A percentile compares a stretch with the other conserved stretches of the same genome.
These are phyloP conservation scores for Salix arbutifolia DNA, from an alignment of 345 rosid genomes.

Conservation along the genomic window DNA sequence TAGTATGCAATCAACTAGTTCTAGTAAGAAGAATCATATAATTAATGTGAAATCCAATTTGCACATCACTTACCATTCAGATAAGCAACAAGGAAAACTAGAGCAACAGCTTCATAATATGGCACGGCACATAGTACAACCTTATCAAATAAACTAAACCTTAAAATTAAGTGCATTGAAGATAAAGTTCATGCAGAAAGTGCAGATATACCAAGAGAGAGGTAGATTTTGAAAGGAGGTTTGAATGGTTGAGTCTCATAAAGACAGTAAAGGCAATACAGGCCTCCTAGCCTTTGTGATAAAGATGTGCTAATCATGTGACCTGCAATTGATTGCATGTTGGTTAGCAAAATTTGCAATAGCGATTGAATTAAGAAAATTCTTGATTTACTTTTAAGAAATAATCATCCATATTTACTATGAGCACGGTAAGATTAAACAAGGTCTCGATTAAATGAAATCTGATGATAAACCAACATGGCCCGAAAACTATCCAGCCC, in stretches of 20 bases:
- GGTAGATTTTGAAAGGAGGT: slow-evolving; percentile 65
- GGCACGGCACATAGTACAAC: background rate
- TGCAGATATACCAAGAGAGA: slow-evolving; percentile 58
- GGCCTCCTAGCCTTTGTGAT: slow-evolving; percentile 65
- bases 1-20: background rate
- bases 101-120: background rate
- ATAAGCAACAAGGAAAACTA: background rate
- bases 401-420: background rate
- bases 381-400: background rate
- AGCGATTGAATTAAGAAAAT: background rate
- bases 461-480: background rate
- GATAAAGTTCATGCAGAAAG: background rate
- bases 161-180: background rate
- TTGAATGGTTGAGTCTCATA: slow-evolving; percentile 80
- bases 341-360: background rate
- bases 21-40: background rate
- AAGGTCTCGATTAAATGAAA: background rate
- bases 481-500: background rate
- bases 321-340: slow-evolving; percentile 44
- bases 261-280: slow-evolving; percentile 88
- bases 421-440: background rate
- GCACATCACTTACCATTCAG: background rate
- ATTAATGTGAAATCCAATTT: background rate
- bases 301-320: slow-evolving; percentile 53
- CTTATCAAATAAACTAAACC: background rate